Base-by-base conservation (phyloP, 2,329 filamentous ascomycete species). In the Pseudonectria buxi region DNA sequence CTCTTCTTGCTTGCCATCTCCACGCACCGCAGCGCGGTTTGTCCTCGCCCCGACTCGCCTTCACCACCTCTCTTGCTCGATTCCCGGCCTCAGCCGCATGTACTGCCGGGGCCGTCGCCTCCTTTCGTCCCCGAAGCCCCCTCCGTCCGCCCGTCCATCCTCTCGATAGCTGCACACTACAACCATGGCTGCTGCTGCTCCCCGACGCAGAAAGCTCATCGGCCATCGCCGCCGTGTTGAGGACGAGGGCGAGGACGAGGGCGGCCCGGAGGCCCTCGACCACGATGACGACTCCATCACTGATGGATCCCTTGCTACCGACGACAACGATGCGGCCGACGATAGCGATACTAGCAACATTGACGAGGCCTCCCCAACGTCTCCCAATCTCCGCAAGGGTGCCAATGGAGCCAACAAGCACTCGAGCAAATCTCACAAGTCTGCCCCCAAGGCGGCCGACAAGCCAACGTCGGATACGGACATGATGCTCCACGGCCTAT, bases 231-330 rank as follows among this genome's bases (percentile, higher is more conserved):
- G 81, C 57, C 76, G 80, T 50, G 71, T 78, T 47, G 78, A 80
- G 59, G 80, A 85, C 53, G 81, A 85, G 56, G 80, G 73, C 49
- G 81, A 84, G 51, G 81, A 84, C 46, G 80, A 84, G 45, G 73
- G 66, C 46, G 71, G 68, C 41, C 66, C 61, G 33, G 74, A 76
- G 40, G 63, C 65, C 35, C 62, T 71, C 39, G 77, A 81, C 32
- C 57, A 74, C 26, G 77, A 81, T 47, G 78, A 83, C 48, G 78
- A 83, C 56, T 83, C 78, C 33, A 58, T 78, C 47, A 79, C 73
- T 45, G 79, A 83, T 40, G 78, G 74, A 46, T 82, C 79, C 38
- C 61, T 76, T 47, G 64, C 65, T 40, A 79, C 71, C 54, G 78
- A 82, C 41, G 78, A 81, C 39, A 67, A 76, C 49, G 74, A 77